Conservation (phyloP, 2,329 filamentous ascomycete species). For the Penicillium occitanis region DNA sequence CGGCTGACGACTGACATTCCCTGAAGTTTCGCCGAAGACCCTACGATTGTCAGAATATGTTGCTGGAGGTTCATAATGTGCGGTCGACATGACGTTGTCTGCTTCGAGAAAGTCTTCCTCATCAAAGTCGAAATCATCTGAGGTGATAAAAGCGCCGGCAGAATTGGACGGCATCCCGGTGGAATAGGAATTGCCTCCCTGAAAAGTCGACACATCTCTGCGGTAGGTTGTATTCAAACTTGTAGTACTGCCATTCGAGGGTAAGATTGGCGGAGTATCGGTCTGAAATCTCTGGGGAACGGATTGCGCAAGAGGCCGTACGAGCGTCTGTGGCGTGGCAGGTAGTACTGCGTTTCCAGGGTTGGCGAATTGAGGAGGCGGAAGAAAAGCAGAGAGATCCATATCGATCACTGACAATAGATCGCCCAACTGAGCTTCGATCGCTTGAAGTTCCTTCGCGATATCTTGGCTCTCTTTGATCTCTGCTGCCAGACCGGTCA, state of each 20-base stretch:
- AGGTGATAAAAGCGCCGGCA: slow-evolving; percentile 4
- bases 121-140: slow-evolving; percentile 24
- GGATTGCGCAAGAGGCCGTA: slow-evolving; percentile 10
- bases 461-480: slow-evolving; percentile 36
- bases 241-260: neutral
- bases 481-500: slow-evolving; percentile 34
- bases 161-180: neutral
- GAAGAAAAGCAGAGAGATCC: slow-evolving; percentile 24
- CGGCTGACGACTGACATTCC: slow-evolving; percentile 36
- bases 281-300: slow-evolving; percentile 9
- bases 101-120: slow-evolving; percentile 48
- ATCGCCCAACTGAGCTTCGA: slow-evolving; percentile 35
- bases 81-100: slow-evolving; percentile 35
- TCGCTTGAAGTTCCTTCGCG: slow-evolving; percentile 35
- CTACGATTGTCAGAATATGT: slow-evolving; percentile 30
- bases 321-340: slow-evolving; percentile 24
- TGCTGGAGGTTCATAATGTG: slow-evolving; percentile 28
- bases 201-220: slow-evolving; percentile 4
- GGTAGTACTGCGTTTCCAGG: slow-evolving; percentile 15
- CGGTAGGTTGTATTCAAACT: slow-evolving; percentile 3
- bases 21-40: slow-evolving; percentile 45
- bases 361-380: neutral
- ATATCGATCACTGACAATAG: slow-evolving; percentile 36
- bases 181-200: neutral
- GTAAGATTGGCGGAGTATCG: neutral